A percentile compares a stretch with the other conserved stretches of the same genome.
Conservation (phyloP, 1,139 yeast genomes). For the Yamadazyma blattariae region DNA sequence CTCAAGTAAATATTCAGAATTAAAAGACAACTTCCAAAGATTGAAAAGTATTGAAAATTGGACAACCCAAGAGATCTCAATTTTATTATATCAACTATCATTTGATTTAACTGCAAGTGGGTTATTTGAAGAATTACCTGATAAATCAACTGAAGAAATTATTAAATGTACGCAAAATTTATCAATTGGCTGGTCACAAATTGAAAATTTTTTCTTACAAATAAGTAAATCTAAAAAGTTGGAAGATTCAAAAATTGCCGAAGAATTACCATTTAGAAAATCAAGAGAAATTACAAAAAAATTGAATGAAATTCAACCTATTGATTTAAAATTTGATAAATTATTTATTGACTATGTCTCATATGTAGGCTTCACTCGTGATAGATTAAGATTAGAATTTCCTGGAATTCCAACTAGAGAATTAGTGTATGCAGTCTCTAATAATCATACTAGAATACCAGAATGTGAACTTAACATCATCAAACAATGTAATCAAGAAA, state of each 20-base stretch:
- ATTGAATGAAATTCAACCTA: background rate
- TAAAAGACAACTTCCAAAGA: background rate
- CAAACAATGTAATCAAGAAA: constrained; percentile 6
- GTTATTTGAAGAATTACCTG: constrained; percentile 15
- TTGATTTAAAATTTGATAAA: constrained; percentile 7
- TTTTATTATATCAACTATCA: constrained; percentile 3
- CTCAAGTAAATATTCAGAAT: background rate
- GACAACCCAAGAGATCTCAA: constrained; percentile 3
- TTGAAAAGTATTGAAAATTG: constrained; percentile 1
- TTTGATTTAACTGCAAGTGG: constrained; percentile 14
- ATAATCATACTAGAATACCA: background rate
- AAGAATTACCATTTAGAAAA: constrained; percentile 13
- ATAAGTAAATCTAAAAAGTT: constrained; percentile 5
- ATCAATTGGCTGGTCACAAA: constrained; percentile 11
- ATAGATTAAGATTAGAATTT: constrained; percentile 9
- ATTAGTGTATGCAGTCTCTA: constrained; percentile 5
- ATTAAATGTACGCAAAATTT: background rate
- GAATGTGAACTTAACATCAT: constrained; percentile 9
- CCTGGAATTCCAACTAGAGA: constrained; percentile 17
- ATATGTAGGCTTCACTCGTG: constrained; percentile 8
- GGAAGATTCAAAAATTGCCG: constrained; percentile 6
- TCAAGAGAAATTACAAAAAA: constrained; percentile 3
- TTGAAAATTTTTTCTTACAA: constrained; percentile 10
- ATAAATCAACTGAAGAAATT: constrained; percentile 10
- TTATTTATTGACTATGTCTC: constrained; percentile 9